These are phyloP conservation scores for Musa acuminata DNA, from an alignment of 176 grass and related monocot genomes.

Conservation along the genomic window DNA sequence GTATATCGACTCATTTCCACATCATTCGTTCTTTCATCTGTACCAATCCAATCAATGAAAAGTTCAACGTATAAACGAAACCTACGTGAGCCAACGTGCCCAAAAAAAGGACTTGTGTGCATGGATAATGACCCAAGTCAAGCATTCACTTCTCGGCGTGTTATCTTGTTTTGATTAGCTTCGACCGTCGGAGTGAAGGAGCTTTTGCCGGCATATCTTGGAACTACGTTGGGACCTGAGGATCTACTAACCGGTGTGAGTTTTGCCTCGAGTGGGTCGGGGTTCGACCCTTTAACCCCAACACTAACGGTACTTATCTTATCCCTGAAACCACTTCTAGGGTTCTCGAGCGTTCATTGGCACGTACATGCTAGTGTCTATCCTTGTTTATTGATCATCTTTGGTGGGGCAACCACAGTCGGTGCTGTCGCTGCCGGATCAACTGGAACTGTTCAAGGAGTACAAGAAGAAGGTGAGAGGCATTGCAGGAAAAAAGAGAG, in stretches of 20 bases:
- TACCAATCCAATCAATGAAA: too few relatives aligned
- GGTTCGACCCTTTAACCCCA: constrained; percentile 26
- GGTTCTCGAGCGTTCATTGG: too few relatives aligned
- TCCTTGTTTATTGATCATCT: too few relatives aligned
- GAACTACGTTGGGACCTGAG: constrained; percentile 15
- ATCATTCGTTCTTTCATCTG: neutral
- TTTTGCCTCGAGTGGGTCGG: constrained; percentile 32
- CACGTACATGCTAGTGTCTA: too few relatives aligned
- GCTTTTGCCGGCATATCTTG: constrained; percentile 26
- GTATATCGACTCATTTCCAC: neutral
- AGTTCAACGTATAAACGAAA: too few relatives aligned
- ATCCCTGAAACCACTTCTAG: too few relatives aligned
- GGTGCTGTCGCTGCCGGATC: constrained; percentile 23
- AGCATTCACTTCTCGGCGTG: too few relatives aligned
- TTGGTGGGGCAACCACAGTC: neutral
- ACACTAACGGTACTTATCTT: neutral
- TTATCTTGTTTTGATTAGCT: neutral
- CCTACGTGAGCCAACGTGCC: too few relatives aligned
- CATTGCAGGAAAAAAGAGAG: constrained; percentile 33
- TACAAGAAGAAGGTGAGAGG: constrained; percentile 38
- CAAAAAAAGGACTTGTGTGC: too few relatives aligned
- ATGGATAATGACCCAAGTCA: too few relatives aligned
- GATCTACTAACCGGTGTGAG: constrained; percentile 27
- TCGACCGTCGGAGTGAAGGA: constrained; percentile 31
- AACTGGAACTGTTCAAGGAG: constrained; percentile 39